Evolutionary conservation across 2,329 filamentous ascomycete genomes (phyloP).

Genomic region (Coniochaeta sp.): DNA sequence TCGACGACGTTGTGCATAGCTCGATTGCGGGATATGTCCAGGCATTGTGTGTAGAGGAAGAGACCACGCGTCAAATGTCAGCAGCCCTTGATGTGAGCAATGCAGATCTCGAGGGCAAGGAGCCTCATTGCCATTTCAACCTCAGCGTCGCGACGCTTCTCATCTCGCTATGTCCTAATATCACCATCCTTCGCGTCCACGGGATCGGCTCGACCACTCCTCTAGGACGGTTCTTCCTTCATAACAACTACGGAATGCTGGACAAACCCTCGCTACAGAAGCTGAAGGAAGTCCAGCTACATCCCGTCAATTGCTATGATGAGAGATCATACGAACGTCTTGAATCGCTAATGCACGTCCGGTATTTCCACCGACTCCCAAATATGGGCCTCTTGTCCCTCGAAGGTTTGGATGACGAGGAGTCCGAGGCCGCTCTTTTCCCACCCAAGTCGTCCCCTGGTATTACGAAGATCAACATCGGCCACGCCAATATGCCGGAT

Average conservation of each 20-base stretch:
- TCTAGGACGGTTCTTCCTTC: neutral
- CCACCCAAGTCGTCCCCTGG: neutral
- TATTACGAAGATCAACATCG: conserved; percentile 7
- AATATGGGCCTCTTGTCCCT: conserved; percentile 3
- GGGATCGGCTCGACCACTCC: neutral
- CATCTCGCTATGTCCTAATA: neutral
- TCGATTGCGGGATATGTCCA: neutral
- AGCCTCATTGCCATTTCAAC: neutral
- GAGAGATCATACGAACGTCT: neutral
- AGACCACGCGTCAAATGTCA: neutral
- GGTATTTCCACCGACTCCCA: conserved; percentile 8
- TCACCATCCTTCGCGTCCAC: neutral
- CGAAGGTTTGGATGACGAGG: conserved; percentile 7
- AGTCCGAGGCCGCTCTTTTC: conserved; percentile 2
- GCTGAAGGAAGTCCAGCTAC: neutral
- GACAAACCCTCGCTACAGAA: neutral
- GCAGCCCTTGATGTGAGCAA: neutral
- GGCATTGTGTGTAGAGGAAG: neutral
- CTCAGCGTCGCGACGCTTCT: neutral
- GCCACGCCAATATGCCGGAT: conserved; percentile 4
- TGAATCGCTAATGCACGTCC: conserved; percentile 3
- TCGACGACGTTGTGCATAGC: neutral
- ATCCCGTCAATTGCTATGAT: neutral
- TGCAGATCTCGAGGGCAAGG: neutral
- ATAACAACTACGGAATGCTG: conserved; percentile 1